Conservation (phyloP, 2,329 filamentous ascomycete species). For the Verticillium alfalfae region DNA sequence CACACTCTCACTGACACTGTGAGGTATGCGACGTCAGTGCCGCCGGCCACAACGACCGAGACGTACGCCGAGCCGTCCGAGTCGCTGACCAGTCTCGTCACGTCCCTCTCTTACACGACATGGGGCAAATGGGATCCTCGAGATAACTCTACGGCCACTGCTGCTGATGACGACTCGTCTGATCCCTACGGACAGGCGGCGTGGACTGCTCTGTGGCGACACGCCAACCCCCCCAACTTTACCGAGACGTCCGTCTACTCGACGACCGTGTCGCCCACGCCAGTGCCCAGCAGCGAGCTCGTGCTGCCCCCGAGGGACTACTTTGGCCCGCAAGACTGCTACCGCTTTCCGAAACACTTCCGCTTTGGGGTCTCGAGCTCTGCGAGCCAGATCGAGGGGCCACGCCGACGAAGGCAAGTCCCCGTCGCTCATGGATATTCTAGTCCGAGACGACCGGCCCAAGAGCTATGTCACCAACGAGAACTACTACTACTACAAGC, state of each 20-base stretch:
- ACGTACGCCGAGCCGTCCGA: constrained; percentile 22
- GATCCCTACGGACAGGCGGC: constrained; percentile 10
- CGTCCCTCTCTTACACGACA: constrained; percentile 22
- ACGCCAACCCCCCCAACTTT: constrained; percentile 19
- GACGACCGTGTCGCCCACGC: constrained; percentile 49
- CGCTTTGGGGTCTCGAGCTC: constrained; percentile 42
- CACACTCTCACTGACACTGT: constrained; percentile 24
- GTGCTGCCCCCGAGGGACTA: background rate
- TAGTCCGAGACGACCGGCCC: constrained; percentile 15
- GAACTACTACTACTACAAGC: constrained; percentile 51
- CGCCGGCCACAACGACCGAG: constrained; percentile 20
- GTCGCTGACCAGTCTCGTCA: constrained; percentile 16
- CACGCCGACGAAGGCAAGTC: constrained; percentile 34
- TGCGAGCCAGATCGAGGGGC: constrained; percentile 39
- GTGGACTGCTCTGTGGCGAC: background rate
- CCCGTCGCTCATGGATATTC: constrained; percentile 36
- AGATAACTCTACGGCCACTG: constrained; percentile 15
- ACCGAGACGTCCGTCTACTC: background rate
- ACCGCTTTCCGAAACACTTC: constrained; percentile 41
- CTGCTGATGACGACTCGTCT: constrained; percentile 26
- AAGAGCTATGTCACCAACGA: constrained; percentile 36
- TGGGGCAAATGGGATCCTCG: constrained; percentile 28
- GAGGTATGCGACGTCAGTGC: constrained; percentile 22
- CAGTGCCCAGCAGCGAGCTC: constrained; percentile 47
- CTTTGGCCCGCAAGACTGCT: background rate